These are phyloP conservation scores for Eimeria zaria DNA, from an alignment of 169 alveolate species.

Conservation along the genomic window DNA sequence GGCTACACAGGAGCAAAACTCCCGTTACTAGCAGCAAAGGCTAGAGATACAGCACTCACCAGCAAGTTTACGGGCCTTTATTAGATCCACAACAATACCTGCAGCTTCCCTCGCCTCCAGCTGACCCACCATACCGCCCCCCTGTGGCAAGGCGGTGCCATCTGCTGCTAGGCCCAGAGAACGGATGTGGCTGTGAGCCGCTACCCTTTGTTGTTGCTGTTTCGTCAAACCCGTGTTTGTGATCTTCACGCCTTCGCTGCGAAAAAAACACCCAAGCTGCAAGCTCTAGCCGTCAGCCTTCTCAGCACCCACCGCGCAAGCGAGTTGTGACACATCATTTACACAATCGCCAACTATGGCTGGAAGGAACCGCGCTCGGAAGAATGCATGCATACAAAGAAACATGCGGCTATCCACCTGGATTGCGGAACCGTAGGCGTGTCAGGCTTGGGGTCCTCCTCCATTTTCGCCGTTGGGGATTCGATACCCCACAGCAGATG, in stretches of 20 bases:
- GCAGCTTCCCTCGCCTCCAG: constrained; percentile 99
- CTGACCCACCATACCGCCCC: constrained; percentile 98
- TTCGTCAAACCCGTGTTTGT: constrained; percentile 17
- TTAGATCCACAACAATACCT: constrained; percentile 98
- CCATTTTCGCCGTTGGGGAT: constrained; percentile 42
- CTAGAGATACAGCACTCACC: constrained; percentile 55
- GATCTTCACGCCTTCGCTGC: constrained; percentile 58
- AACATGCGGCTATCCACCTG: background rate
- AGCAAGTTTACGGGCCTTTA: constrained; percentile 98
- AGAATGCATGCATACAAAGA: background rate
- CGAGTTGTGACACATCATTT: background rate
- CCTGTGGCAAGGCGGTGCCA: constrained; percentile 92
- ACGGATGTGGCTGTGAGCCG: constrained; percentile 99
- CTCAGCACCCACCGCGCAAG: background rate
- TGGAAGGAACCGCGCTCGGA: background rate
- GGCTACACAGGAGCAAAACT: background rate
- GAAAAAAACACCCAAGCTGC: background rate
- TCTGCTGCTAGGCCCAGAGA: constrained; percentile 99
- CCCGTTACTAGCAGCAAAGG: background rate
- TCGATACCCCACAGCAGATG: constrained; percentile 7
- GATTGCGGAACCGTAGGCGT: background rate
- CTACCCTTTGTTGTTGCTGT: constrained; percentile 93
- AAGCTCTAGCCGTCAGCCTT: background rate
- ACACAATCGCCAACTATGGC: background rate
- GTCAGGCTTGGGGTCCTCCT: constrained; percentile 28